Evolutionary conservation across 352 stramenopile species (phyloP).

Genomic region (Phytophthora pluvialis): DNA sequence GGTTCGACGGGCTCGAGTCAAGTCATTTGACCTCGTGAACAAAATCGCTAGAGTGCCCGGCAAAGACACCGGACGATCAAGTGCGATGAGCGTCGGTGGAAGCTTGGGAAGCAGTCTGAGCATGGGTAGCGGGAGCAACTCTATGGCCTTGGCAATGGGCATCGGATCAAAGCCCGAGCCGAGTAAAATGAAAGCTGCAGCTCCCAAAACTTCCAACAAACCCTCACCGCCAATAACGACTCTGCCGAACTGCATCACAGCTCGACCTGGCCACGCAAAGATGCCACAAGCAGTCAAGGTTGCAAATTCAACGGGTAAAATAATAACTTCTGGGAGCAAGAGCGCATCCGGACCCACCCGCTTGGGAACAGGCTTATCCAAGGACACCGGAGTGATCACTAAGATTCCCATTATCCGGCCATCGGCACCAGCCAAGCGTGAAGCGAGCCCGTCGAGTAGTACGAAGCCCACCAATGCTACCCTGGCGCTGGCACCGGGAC

Average conservation of each 20-base stretch:
- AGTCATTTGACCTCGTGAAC: slow-evolving; percentile 82
- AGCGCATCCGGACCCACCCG: slow-evolving; percentile 40
- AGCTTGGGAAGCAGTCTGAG: slow-evolving; percentile 26
- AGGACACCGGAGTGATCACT: slow-evolving; percentile 57
- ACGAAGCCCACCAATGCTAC: slow-evolving; percentile 52
- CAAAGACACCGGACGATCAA: slow-evolving; percentile 57
- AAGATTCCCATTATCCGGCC: slow-evolving; percentile 83
- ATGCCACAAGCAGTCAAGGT: slow-evolving; percentile 63
- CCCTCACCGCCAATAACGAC: slow-evolving; percentile 58
- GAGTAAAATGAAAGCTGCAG: slow-evolving; percentile 45
- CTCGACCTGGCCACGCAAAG: slow-evolving; percentile 53
- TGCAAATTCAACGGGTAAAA: slow-evolving; percentile 58
- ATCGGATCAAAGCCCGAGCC: slow-evolving; percentile 48
- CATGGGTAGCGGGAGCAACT: slow-evolving; percentile 34
- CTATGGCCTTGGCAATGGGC: slow-evolving; percentile 41
- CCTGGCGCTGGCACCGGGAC: slow-evolving; percentile 22
- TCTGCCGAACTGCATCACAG: slow-evolving; percentile 64
- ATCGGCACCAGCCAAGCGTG: slow-evolving; percentile 69
- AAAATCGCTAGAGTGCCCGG: slow-evolving; percentile 62
- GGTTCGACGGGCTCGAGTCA: slow-evolving; percentile 79
- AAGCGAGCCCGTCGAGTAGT: slow-evolving; percentile 61
- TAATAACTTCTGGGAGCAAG: slow-evolving; percentile 44
- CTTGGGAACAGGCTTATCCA: slow-evolving; percentile 44
- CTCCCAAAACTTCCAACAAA: slow-evolving; percentile 60
- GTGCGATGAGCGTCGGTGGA: slow-evolving; percentile 20